Percentiles rank a stretch among this genome's conserved stretches.
Conservation (phyloP, 345 rosid species). For the Fremontodendron californicum region DNA sequence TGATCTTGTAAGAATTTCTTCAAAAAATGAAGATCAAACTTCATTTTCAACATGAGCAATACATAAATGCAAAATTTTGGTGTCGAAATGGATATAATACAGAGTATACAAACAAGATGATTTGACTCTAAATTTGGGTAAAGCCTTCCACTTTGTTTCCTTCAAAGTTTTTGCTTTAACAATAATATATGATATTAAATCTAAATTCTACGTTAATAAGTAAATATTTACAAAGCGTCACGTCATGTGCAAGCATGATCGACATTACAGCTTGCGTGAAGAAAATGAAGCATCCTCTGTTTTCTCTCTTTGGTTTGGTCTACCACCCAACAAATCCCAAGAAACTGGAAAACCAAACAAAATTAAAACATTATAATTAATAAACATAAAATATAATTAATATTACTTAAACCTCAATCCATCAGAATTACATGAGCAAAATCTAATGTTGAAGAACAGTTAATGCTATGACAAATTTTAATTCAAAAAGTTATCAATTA, state of each 20-base stretch:
- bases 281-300: background rate
- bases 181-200: background rate
- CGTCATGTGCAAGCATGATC: no score
- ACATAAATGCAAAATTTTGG: no score
- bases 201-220: no score
- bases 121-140: no score
- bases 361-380: background rate
- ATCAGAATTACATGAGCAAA: background rate
- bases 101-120: background rate
- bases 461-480: background rate
- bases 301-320: background rate
- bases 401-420: background rate
- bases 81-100: no score
- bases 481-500: background rate
- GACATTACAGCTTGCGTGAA: constrained; percentile 4
- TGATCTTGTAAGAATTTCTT: no score
- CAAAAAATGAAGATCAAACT: background rate
- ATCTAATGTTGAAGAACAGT: background rate
- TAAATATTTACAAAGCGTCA: constrained; percentile 11
- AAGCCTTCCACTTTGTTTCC: background rate
- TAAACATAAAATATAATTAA: background rate
- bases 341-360: constrained; percentile 39
- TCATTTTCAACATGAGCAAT: no score
- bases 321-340: constrained; percentile 61
- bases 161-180: background rate